Percentiles rank a stretch among this genome's conserved stretches.
These are phyloP conservation scores for Breynia disticha DNA, from an alignment of 441 rosid species.

Conservation along the genomic window DNA sequence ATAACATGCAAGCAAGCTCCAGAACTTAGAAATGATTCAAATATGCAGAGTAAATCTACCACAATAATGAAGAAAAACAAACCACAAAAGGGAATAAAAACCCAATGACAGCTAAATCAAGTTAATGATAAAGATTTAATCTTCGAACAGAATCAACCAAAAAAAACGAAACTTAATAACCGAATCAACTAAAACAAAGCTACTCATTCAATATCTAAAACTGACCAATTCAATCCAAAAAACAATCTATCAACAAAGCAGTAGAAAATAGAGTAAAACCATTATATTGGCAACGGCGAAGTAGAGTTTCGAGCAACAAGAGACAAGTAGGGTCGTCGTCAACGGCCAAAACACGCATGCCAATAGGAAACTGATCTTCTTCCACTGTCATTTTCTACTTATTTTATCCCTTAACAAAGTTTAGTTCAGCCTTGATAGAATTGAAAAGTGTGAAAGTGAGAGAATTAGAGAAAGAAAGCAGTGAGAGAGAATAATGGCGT, in stretches of 20 bases:
- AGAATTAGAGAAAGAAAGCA: constrained; percentile 1
- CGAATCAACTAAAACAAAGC: not conserved
- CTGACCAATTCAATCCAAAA: not conserved
- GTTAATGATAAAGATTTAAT: not conserved
- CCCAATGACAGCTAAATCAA: too few species aligned
- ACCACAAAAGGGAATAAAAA: too few species aligned
- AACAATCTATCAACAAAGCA: not conserved
- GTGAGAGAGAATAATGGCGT: not conserved
- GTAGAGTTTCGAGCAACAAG: constrained; percentile 50
- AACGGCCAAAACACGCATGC: constrained; percentile 93
- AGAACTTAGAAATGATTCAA: constrained; percentile 8
- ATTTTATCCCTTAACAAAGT: too few species aligned
- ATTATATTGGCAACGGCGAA: constrained; percentile 67
- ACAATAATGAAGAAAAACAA: constrained; percentile 14
- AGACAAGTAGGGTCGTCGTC: constrained; percentile 90
- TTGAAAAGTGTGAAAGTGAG: not conserved
- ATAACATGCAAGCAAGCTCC: not conserved
- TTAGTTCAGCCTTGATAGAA: too few species aligned
- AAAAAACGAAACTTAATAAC: not conserved
- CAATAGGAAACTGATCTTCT: constrained; percentile 65
- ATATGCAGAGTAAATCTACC: not conserved
- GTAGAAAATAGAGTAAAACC: constrained; percentile 28
- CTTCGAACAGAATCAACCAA: not conserved
- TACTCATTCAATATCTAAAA: not conserved
- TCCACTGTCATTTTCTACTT: constrained; percentile 44